A percentile compares a stretch with the other conserved stretches of the same genome.
Evolutionary conservation across 371 early-diverging fungal genomes (phyloP).

Genomic region (Saksenaea vasiformis): DNA sequence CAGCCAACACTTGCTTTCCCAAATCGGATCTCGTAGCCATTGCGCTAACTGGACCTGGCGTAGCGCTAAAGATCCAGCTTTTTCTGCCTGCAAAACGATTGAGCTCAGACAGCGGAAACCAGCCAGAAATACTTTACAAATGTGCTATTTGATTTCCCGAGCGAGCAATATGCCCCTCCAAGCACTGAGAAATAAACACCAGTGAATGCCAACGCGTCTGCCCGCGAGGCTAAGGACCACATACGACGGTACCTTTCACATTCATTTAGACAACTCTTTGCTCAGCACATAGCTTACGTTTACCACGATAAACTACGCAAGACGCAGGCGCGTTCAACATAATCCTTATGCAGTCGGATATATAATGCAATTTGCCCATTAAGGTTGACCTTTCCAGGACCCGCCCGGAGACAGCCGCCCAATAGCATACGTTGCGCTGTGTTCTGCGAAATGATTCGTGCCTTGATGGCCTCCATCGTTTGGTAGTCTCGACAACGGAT

Average conservation of each 20-base stretch:
- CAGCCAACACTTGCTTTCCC: constrained; percentile 57
- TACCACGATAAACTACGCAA: constrained; percentile 10
- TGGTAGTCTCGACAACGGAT: constrained; percentile 11
- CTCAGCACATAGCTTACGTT: background rate
- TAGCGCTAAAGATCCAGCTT: constrained; percentile 45
- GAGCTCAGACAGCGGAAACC: background rate
- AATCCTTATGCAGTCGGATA: constrained; percentile 1
- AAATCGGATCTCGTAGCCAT: constrained; percentile 38
- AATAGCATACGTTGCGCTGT: background rate
- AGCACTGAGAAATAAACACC: constrained; percentile 51
- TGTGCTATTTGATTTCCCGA: constrained; percentile 42
- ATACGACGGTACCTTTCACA: constrained; percentile 25
- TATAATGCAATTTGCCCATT: background rate
- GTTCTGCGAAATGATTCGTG: background rate
- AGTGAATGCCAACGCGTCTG: constrained; percentile 37
- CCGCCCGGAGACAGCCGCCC: background rate
- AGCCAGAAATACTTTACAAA: constrained; percentile 49
- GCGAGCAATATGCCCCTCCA: constrained; percentile 55
- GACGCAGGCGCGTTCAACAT: constrained; percentile 5
- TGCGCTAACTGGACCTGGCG: constrained; percentile 49
- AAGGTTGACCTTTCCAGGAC: background rate
- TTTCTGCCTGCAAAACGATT: constrained; percentile 34
- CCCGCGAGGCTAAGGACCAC: constrained; percentile 34
- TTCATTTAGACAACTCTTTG: background rate
- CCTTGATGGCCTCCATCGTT: constrained; percentile 5